Base-by-base conservation (phyloP, 164 flowering plant species). In the Buxus sempervirens region DNA sequence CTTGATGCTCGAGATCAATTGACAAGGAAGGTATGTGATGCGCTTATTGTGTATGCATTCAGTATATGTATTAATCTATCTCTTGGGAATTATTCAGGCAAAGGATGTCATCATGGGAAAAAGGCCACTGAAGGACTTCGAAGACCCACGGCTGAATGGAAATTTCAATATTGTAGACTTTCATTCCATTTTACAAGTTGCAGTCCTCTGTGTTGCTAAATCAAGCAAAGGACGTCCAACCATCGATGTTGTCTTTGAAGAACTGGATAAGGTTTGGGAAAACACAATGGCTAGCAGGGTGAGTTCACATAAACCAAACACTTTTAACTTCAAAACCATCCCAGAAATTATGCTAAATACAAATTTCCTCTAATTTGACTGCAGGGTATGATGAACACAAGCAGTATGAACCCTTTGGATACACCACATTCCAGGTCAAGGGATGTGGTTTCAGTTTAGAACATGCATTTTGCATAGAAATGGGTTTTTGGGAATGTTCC, bases 161-260 rank as follows among this genome's bases (percentile, higher is more conserved):
- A 53, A 81, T 10, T 63, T 86, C 9, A 70, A 80, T 23, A 70
- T 26, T 20, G 72, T 67, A 36, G 90, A 90, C 24, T 90, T 86
- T 48, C 73, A 76, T 54, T 74, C 86, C 58, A 85, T 88, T 22
- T 67, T 88, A 64, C 75, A 86, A 25, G 23, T 88, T 65, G 96
- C 92, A 21, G 90, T 90, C 2, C 77, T 87, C 0, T 86, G 92
- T 58, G 90, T 82, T 49, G 87, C 96, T 1, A 81, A 70, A 67
- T 83, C 89, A 62, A 88, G 92, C 80, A 79, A 78, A 66, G 92
- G 90, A 9, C 86, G 96, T 8, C 92, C 96, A 14, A 66, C 81
- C 0, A 78, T 85, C 48, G 84, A 82, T 16, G 73, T 63, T 2
- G 81, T 89, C 53, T 80, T 76, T 21, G 74, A 78, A 3, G 90